Evolutionary conservation across 75 land plant species (phyloP), one percentile per base, ranked within the genome.

Genomic region (Azolla pinnata): DNA sequence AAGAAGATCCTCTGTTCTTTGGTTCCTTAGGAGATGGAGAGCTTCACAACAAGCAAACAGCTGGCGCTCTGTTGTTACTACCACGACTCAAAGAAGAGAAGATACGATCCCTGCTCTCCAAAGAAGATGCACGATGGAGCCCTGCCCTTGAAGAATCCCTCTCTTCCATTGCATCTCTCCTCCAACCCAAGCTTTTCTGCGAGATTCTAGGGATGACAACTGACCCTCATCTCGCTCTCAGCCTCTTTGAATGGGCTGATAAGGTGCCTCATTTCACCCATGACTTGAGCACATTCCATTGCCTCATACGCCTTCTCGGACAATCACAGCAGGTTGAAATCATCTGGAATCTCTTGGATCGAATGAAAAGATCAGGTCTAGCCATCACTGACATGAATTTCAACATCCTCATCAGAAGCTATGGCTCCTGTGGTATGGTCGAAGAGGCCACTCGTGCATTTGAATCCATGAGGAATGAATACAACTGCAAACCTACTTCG

Each of bases 391-490:
- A 81, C 57, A 59, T 56, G 59, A 61, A 74, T 40, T 83, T 83
- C 68, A 81, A 81, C 51, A 55, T 70, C 60, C 71, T 83, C 71
- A 76, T 87, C 56, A 71, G 82, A 44, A 67, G 73, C 54, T 75
- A 71, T 57, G 70, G 76, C 25, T 27, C 59, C 9, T 62, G 80
- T 16, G 82, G 82, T 48, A 45, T 70, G 60, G 66, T 84, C 40
- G 47, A 65, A 0, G 69, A 69, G 7, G 67, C 85, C 12, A 17
- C 75, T 26, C 54, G 44, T 59, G n/a, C 85, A 28, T 81, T 81
- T 44, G n/a, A 18, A 23, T 56, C 25, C 17, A 85, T 85, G 88
- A 75, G 65, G 42, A 38, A 38, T 7, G 42, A 38, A 14, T 47
- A 59, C 32, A 81, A 81, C 0, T 70, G 75, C 8, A 30, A 63